phyloP scores from a whole-genome alignment of 169 alveolate genomes.

The Eimeria acervulina region DNA sequence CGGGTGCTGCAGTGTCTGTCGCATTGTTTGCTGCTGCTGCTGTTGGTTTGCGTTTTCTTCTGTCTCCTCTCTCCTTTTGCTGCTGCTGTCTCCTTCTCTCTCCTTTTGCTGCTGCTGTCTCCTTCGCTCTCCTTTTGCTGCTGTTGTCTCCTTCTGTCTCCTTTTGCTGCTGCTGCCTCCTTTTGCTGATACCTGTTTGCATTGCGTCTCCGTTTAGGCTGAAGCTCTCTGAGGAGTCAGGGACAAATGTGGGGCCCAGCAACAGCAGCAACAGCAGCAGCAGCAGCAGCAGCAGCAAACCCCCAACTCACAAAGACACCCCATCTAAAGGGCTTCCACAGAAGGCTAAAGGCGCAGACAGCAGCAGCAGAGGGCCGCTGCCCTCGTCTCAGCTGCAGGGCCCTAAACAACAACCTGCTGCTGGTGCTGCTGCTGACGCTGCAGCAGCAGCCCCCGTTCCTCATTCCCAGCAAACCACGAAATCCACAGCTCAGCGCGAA shows the following conservation, averaged over 20 bases:
- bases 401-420: neutral
- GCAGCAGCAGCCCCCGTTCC: neutral
- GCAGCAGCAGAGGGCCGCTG: neutral
- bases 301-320: neutral
- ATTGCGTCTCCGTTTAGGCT: neutral
- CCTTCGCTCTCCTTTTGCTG: neutral
- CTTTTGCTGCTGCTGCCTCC: neutral
- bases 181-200: neutral
- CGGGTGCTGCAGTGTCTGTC: neutral
- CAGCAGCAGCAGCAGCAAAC: neutral
- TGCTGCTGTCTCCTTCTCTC: neutral
- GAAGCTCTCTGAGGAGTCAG: neutral
- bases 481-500: neutral
- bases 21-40: neutral
- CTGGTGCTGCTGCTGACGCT: neutral
- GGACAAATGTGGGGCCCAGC: constrained; percentile 1
- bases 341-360: neutral
- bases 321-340: neutral
- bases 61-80: neutral
- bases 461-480: neutral
- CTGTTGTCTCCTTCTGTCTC: neutral
- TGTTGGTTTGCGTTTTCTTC: no score
- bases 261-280: neutral
- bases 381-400: neutral
- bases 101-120: neutral